A percentile compares a stretch with the other conserved stretches of the same genome.
Evolutionary conservation across 768 basidiomycete genomes (phyloP).

Genomic region (Hydnomerulius pinastri): DNA sequence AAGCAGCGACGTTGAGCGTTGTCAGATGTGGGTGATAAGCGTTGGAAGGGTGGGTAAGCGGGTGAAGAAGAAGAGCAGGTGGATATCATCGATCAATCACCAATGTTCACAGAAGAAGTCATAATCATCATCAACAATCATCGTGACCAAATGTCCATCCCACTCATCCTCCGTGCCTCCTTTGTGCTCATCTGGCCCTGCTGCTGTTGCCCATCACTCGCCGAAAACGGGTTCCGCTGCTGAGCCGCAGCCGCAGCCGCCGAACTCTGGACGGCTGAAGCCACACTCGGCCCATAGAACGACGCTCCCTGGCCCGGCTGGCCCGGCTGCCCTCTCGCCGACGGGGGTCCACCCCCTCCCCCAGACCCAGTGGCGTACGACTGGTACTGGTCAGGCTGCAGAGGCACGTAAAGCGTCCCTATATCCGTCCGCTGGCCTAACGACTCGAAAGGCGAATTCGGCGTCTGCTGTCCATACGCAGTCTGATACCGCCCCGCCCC

Average conservation of each 20-base stretch:
- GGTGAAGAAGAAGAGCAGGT: too few relatives aligned
- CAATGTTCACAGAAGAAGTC: background rate
- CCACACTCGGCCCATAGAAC: constrained; percentile 69
- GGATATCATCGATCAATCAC: constrained; percentile 11
- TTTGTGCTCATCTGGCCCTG: constrained; percentile 47
- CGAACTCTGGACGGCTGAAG: constrained; percentile 45
- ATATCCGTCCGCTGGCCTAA: constrained; percentile 65
- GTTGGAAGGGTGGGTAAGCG: constrained; percentile 6
- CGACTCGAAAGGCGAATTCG: constrained; percentile 55
- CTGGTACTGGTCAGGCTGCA: constrained; percentile 82
- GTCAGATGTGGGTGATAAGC: background rate
- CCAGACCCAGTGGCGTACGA: constrained; percentile 42
- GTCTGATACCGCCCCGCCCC: constrained; percentile 54
- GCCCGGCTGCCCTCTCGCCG: constrained; percentile 41
- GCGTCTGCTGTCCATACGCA: constrained; percentile 47
- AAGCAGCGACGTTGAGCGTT: background rate
- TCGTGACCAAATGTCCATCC: constrained; percentile 77
- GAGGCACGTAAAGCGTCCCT: constrained; percentile 71
- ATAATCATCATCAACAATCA: constrained; percentile 35
- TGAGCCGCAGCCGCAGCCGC: constrained; percentile 26
- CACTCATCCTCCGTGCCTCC: constrained; percentile 60
- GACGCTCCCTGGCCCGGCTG: constrained; percentile 43
- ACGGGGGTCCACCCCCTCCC: constrained; percentile 31
- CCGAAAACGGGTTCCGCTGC: constrained; percentile 43
- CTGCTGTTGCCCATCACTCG: constrained; percentile 40